Evolutionary conservation across 805 yeast genomes (phyloP).

Genomic region (Isabelozyma rhagii): DNA sequence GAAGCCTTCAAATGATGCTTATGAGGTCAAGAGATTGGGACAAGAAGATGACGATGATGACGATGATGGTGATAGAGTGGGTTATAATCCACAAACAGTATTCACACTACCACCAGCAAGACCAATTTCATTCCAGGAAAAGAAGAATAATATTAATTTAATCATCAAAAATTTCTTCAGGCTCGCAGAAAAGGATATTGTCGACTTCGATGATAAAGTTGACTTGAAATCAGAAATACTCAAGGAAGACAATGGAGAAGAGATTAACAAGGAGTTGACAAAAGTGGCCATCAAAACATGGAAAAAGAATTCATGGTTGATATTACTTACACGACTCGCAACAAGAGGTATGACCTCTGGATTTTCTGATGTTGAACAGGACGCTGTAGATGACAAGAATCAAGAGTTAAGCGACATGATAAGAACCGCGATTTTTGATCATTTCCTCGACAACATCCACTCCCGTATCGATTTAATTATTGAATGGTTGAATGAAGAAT

Average conservation of each 20-base stretch:
- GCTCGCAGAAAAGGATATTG: conserved; percentile 33
- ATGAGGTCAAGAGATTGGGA: neutral
- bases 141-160: conserved; percentile 53
- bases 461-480: conserved; percentile 70
- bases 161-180: conserved; percentile 59
- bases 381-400: conserved; percentile 11
- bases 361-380: conserved; percentile 10
- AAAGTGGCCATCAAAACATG: conserved; percentile 51
- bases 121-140: conserved; percentile 49
- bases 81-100: conserved; percentile 38
- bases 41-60: conserved; percentile 13
- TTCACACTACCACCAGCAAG: conserved; percentile 59
- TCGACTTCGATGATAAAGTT: conserved; percentile 8
- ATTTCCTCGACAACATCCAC: conserved; percentile 71
- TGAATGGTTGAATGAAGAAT: conserved; percentile 95
- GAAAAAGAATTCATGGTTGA: conserved; percentile 71
- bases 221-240: conserved; percentile 8
- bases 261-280: conserved; percentile 51
- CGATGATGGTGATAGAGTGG: conserved; percentile 29
- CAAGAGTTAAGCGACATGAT: conserved; percentile 54
- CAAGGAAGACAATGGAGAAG: conserved; percentile 13
- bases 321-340: conserved; percentile 70
- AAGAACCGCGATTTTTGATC: conserved; percentile 67
- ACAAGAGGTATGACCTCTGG: conserved; percentile 65
- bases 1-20: neutral